Evolutionary conservation across 306 rosid genomes (phyloP), one percentile per base, ranked within the genome.

Genomic region (Quercus variabilis): DNA sequence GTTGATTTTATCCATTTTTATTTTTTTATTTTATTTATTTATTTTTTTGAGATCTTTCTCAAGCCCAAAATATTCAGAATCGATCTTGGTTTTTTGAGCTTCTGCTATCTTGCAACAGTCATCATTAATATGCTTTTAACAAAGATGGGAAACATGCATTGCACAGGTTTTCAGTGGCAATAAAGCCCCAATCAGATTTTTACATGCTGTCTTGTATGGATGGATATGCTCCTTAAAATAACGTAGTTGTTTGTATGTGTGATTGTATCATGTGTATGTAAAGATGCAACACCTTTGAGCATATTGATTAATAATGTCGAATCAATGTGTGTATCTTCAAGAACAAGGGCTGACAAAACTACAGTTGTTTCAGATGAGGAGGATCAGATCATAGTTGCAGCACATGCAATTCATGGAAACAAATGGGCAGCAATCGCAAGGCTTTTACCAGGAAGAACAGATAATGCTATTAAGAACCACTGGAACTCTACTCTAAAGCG

Each of bases 401-500:
- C 99, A 76, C 99, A 95, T 82, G 90, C 91, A 76, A 57, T 93
- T 73, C 97, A 91, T 62, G 98, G 98, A 54, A 93, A 93, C 86
- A 94, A 90, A 81, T 94, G 98, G 98, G 97, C 97, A 72, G 96
- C 90, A 38, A 94, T 94, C 20, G 95, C 98, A 18, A 82, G 88
- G 86, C 92, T 90, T 83, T 82, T 94, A 71, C 90, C 91, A 8
- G 98, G 98, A 68, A 88, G 98, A 89, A 94, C 97, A 6, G 98
- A 94, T 75, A 94, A 91, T 77, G 92, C 98, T 71, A 94, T 94
- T 67, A 94, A 94, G 84, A 94, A 94, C 74, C 98, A 94, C 70
- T 94, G 98, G 98, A 94, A 94, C 83, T 92, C 98, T 70, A 94
- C 96, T 52, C 80, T 94, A 81, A 87, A 91, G 90, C 98, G 96